Conservation (phyloP, 805 yeast genomes). For the Pichia scutulata region DNA sequence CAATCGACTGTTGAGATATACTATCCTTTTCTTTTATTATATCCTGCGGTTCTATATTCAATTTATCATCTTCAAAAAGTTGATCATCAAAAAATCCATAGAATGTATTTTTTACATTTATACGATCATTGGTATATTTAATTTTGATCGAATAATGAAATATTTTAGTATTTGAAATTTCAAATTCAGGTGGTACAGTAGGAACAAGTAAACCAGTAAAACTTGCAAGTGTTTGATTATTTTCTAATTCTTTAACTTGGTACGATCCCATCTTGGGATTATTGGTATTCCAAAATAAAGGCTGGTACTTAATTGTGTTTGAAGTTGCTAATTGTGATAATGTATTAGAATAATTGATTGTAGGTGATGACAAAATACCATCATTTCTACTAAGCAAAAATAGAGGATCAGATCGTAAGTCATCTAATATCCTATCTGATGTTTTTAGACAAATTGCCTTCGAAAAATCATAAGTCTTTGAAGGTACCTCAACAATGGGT, state of each 20-base stretch:
- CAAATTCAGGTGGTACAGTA: constrained; percentile 6
- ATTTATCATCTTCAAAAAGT: constrained; percentile 20
- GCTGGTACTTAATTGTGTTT: constrained; percentile 9
- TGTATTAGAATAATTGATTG: constrained; percentile 30
- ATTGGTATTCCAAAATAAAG: constrained; percentile 13
- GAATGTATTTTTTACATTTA: constrained; percentile 19
- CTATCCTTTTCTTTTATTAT: neutral
- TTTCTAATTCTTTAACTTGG: neutral
- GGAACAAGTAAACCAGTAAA: constrained; percentile 24
- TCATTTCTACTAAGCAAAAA: constrained; percentile 22
- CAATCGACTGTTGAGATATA: constrained; percentile 7
- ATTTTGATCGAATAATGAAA: constrained; percentile 25
- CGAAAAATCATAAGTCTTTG: constrained; percentile 17
- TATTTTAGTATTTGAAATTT: constrained; percentile 14
- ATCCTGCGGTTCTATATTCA: constrained; percentile 3
- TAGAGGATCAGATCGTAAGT: constrained; percentile 40
- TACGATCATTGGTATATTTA: constrained; percentile 14
- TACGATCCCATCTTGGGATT: neutral
- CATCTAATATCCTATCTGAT: constrained; percentile 59
- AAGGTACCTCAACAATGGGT: constrained; percentile 6
- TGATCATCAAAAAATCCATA: constrained; percentile 22
- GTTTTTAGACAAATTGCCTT: constrained; percentile 44
- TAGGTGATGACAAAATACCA: constrained; percentile 23
- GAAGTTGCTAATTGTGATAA: constrained; percentile 2
- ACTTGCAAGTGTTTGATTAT: neutral